Evolutionary conservation across 441 rosid genomes (phyloP).

Genomic region (Dalechampia spathulata): DNA sequence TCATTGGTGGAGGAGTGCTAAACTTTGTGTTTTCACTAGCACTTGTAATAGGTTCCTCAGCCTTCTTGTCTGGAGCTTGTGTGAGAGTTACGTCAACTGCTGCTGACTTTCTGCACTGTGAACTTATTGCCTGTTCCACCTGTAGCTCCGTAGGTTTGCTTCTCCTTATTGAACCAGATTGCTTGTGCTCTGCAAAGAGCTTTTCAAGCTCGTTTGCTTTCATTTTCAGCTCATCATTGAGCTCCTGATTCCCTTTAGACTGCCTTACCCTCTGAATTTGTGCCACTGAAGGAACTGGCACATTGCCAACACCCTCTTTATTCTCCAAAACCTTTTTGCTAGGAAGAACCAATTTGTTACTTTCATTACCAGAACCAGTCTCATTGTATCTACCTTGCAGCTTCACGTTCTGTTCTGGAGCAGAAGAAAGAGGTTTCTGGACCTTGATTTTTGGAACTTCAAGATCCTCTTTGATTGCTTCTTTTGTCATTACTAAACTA

Average conservation of each 20-base stretch:
- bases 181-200: conserved; percentile 96
- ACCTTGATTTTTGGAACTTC: conserved; percentile 44
- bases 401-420: conserved; percentile 55
- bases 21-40: conserved; percentile 34
- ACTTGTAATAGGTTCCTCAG: conserved; percentile 26
- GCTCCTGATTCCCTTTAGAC: conserved; percentile 87
- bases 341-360: conserved; percentile 34
- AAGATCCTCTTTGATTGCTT: conserved; percentile 37
- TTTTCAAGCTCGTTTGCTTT: conserved; percentile 95
- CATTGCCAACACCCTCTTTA: conserved; percentile 33
- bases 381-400: conserved; percentile 45
- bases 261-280: conserved; percentile 75
- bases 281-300: conserved; percentile 30
- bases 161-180: conserved; percentile 59
- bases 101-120: conserved; percentile 38
- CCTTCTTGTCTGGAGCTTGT: conserved; percentile 36
- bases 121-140: conserved; percentile 40
- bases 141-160: conserved; percentile 48
- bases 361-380: conserved; percentile 29
- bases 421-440: conserved; percentile 39
- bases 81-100: conserved; percentile 32
- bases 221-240: conserved; percentile 81
- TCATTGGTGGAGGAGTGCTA: conserved; percentile 49
- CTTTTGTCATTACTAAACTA: conserved; percentile 29
- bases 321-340: conserved; percentile 33